A percentile compares a stretch with the other conserved stretches of the same genome.
phyloP scores from a whole-genome alignment of 2,329 filamentous ascomycete genomes.

The Hypoxylon sp. region DNA sequence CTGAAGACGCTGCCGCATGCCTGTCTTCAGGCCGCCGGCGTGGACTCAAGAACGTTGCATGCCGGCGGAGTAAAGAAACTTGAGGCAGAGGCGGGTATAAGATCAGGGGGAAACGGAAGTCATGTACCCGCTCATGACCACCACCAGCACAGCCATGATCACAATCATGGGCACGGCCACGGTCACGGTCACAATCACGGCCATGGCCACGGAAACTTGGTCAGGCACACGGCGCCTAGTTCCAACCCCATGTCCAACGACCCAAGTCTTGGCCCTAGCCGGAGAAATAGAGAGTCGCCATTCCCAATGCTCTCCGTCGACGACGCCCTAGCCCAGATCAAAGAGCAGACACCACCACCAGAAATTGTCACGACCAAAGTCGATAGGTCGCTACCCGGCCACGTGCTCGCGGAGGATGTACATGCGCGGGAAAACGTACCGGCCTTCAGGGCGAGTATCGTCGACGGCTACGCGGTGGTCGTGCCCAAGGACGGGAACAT shows the following conservation, averaged over 20 bases:
- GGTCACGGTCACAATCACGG: slow-evolving; percentile 69
- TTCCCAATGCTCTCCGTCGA: slow-evolving; percentile 92
- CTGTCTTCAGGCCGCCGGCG: slow-evolving; percentile 88
- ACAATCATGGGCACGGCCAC: slow-evolving; percentile 65
- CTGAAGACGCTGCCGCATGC: slow-evolving; percentile 94
- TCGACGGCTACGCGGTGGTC: slow-evolving; percentile 93
- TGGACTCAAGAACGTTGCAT: slow-evolving; percentile 83
- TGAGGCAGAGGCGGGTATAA: slow-evolving; percentile 82
- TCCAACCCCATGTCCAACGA: slow-evolving; percentile 71
- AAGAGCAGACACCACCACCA: slow-evolving; percentile 76
- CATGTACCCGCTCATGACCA: slow-evolving; percentile 49
- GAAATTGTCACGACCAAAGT: slow-evolving; percentile 69
- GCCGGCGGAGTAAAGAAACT: slow-evolving; percentile 84
- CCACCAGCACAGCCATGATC: slow-evolving; percentile 59
- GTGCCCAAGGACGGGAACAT: slow-evolving; percentile 71
- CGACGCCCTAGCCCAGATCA: slow-evolving; percentile 80
- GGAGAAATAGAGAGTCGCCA: slow-evolving; percentile 84
- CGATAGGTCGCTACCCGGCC: slow-evolving; percentile 74
- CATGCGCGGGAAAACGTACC: slow-evolving; percentile 85
- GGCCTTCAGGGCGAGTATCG: slow-evolving; percentile 94
- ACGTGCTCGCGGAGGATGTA: slow-evolving; percentile 85
- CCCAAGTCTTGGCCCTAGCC: slow-evolving; percentile 69
- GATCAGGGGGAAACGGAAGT: slow-evolving; percentile 39
- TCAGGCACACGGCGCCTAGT: slow-evolving; percentile 77
- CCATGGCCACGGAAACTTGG: slow-evolving; percentile 73